These are phyloP conservation scores for Penicillium salamii DNA, from an alignment of 495 filamentous ascomycete species.

Conservation along the genomic window DNA sequence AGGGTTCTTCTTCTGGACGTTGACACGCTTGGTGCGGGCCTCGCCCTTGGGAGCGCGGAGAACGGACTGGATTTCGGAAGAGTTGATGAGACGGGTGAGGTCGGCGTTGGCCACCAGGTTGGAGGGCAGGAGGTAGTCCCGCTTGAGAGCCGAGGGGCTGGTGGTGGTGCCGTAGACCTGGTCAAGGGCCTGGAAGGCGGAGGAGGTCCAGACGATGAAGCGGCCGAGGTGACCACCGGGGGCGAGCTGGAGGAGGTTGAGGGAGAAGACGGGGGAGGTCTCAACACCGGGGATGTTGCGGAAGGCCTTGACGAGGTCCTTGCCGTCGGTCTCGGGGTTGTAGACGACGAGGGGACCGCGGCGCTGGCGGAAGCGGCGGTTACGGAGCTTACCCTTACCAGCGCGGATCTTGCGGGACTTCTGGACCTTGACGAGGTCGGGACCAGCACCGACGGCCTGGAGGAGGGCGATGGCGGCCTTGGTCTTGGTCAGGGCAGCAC, in stretches of 20 bases:
- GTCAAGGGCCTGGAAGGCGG: constrained; percentile 93
- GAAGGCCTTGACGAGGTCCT: constrained; percentile 86
- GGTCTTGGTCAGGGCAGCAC: constrained; percentile 78
- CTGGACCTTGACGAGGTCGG: constrained; percentile 91
- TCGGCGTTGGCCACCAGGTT: constrained; percentile 88
- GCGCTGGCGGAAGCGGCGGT: constrained; percentile 92
- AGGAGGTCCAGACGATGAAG: constrained; percentile 98
- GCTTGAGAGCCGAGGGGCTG: constrained; percentile 83
- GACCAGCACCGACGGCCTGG: constrained; percentile 81
- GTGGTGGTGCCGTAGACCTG: constrained; percentile 91
- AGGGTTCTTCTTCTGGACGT: constrained; percentile 99
- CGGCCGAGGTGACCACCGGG: constrained; percentile 98
- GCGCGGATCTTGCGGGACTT: constrained; percentile 90
- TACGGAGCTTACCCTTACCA: constrained; percentile 96
- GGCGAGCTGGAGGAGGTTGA: constrained; percentile 98
- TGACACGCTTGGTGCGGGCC: constrained; percentile 80
- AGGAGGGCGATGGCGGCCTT: constrained; percentile 81
- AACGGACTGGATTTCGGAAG: constrained; percentile 93
- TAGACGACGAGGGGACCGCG: constrained; percentile 96
- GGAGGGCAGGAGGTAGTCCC: constrained; percentile 93
- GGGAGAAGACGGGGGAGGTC: constrained; percentile 87
- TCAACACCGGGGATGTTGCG: constrained; percentile 98
- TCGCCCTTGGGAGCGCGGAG: constrained; percentile 85
- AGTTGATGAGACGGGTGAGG: constrained; percentile 96
- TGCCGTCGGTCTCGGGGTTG: constrained; percentile 88